Conservation (phyloP, 441 rosid species). For the Brassica hybrid region DNA sequence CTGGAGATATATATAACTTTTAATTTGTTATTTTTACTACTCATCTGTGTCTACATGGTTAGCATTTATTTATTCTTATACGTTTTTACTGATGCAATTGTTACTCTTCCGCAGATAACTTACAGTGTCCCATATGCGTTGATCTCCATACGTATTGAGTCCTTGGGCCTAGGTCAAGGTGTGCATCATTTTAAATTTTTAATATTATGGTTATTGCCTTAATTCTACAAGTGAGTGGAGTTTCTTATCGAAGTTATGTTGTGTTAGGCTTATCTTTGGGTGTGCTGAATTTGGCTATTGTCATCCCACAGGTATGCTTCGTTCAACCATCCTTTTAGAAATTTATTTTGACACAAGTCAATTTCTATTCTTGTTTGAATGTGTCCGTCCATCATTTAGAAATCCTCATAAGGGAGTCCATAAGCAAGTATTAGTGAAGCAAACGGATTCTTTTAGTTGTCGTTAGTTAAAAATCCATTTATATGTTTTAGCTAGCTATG, state of each 20-base stretch:
- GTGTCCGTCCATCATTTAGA: neutral
- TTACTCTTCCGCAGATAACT: slow-evolving; percentile 69
- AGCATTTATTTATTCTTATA: slow-evolving; percentile 18
- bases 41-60: slow-evolving; percentile 3
- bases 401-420: slow-evolving; percentile 14
- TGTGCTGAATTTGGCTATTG: slow-evolving; percentile 89
- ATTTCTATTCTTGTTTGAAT: slow-evolving; percentile 8
- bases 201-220: slow-evolving; percentile 7
- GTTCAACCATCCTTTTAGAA: neutral
- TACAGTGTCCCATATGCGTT: slow-evolving; percentile 97
- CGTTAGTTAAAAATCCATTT: neutral
- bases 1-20: slow-evolving; percentile 16
- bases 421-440: slow-evolving; percentile 16
- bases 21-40: neutral
- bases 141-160: slow-evolving; percentile 83
- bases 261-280: slow-evolving; percentile 94
- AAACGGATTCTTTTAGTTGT: neutral
- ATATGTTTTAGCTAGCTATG: slow-evolving; percentile 5
- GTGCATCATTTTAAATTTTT: slow-evolving; percentile 38
- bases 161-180: slow-evolving; percentile 99
- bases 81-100: slow-evolving; percentile 31
- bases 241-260: slow-evolving; percentile 36
- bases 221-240: slow-evolving; percentile 22
- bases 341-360: neutral
- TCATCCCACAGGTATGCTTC: slow-evolving; percentile 84